Conservation (phyloP, 2,329 filamentous ascomycete species). For the Sporothrix globosa region DNA sequence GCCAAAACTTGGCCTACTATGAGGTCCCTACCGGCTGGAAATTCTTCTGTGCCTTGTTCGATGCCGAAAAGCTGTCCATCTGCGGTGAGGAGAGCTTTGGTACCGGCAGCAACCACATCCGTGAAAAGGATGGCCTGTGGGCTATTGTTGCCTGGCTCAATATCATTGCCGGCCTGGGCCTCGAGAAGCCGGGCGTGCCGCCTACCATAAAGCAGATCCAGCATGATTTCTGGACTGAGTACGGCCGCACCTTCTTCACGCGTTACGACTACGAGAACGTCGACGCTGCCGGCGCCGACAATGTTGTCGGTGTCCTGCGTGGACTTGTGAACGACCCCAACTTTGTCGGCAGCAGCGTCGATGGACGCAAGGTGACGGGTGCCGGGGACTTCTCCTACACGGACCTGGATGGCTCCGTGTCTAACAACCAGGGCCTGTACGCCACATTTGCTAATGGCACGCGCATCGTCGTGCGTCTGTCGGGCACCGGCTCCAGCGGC, state of each 20-base stretch:
- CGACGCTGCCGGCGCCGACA: conserved; percentile 85
- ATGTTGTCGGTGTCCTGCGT: conserved; percentile 80
- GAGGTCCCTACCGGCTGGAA: conserved; percentile 99
- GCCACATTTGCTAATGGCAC: conserved; percentile 93
- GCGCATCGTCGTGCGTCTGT: conserved; percentile 91
- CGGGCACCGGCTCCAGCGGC: conserved; percentile 90
- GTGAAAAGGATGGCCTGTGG: conserved; percentile 98
- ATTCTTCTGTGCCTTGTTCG: conserved; percentile 96
- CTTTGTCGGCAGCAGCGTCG: conserved; percentile 82
- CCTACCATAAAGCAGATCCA: conserved; percentile 96
- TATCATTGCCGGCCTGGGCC: conserved; percentile 92
- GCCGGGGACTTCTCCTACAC: conserved; percentile 98
- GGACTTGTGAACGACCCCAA: conserved; percentile 72
- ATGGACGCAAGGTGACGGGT: conserved; percentile 76
- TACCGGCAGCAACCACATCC: conserved; percentile 97
- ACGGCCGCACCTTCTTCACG: conserved; percentile 98
- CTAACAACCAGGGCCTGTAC: conserved; percentile 94
- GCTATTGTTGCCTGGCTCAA: conserved; percentile 97
- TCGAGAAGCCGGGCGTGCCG: conserved; percentile 75
- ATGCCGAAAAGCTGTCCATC: conserved; percentile 94
- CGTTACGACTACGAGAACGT: conserved; percentile 98
- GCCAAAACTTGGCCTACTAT: conserved; percentile 87
- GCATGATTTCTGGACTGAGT: conserved; percentile 93
- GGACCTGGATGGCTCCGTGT: conserved; percentile 94
- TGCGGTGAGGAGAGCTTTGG: conserved; percentile 98